Base-by-base conservation (phyloP, 306 rosid species). In the Mucuna pruriens region DNA sequence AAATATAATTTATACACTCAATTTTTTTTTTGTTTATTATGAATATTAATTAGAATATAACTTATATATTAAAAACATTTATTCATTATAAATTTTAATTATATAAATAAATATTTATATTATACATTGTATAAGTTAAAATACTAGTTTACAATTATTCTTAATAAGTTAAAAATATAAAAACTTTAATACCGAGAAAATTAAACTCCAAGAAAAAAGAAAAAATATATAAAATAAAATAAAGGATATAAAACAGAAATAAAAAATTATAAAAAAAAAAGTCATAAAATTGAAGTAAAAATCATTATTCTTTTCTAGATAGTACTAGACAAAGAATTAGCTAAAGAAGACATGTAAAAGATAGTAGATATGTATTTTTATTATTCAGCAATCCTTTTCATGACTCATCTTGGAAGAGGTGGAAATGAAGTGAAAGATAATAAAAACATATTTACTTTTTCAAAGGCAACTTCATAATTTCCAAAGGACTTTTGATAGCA, bases 401-500 rank as follows among this genome's bases (percentile, higher is more conserved):
- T 48, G 75, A 48, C 74, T 17, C 68, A 36, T 5, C 19, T 29
- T 36, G 67, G 12, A 65, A 15, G 6, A 67, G 1, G 9, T 19
- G 17, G 6, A 23, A 15, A 8, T 49, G 19, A 39, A 51, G 9
- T 19, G 8, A 38, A 36, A 66, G 48, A 76, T 46, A 64, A 57
- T 44, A 26, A 42, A n/a, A 75, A 26, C 19, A 26, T 7, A 45
- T 44, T 11, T 16, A 31, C 61, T 48, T 52, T 76, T 39, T 40
- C 36, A 79, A 31, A 42, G 76, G 10, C 0, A 26, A 45, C 20
- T 69, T 39, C 57, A 36, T 65, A 23, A 54, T 52, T 78, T 39
- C 76, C 57, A 67, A 39, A 48, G 38, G 60, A 75, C 45, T 64
- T 77, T 65, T 51, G 67, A 36, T 66, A 20, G 9, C 66, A 65